A percentile compares a stretch with the other conserved stretches of the same genome.
Conservation (phyloP, 331 rosid genomes). For the Rosa hybrid region DNA sequence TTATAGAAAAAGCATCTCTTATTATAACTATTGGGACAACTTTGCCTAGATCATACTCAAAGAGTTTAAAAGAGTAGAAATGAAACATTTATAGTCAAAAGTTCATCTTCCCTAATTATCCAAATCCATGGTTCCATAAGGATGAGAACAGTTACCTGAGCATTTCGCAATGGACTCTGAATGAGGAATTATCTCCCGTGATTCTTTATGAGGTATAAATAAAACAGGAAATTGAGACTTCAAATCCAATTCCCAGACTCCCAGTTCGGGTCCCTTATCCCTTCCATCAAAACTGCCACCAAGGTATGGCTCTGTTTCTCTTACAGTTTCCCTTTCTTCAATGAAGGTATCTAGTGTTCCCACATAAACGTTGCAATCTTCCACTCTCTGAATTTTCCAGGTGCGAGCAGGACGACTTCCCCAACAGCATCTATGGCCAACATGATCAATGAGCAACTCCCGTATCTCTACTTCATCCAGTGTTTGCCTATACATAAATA, state of each 20-base stretch:
- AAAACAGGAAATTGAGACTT: constrained; percentile 87
- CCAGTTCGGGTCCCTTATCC: constrained; percentile 71
- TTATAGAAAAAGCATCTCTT: background rate
- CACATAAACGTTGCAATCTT: constrained; percentile 91
- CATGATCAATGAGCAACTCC: constrained; percentile 89
- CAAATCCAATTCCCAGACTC: constrained; percentile 92
- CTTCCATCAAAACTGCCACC: constrained; percentile 74
- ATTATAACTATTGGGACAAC: background rate
- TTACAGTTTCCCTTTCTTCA: constrained; percentile 81
- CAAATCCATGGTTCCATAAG: constrained; percentile 8
- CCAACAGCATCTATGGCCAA: constrained; percentile 98
- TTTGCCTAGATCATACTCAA: background rate
- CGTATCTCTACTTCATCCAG: constrained; percentile 94
- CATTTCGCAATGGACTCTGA: constrained; percentile 81
- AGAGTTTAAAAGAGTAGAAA: background rate
- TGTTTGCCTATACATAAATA: constrained; percentile 45
- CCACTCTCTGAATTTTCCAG: constrained; percentile 82
- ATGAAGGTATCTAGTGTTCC: constrained; percentile 92
- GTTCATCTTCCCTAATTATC: background rate
- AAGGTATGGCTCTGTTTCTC: constrained; percentile 63
- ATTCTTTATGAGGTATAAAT: constrained; percentile 60
- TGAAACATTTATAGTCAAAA: background rate
- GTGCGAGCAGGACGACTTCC: constrained; percentile 98
- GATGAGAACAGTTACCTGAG: constrained; percentile 49
- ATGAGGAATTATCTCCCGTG: constrained; percentile 71